Base-by-base conservation (phyloP, 306 rosid species). In the Cucumis melo region DNA sequence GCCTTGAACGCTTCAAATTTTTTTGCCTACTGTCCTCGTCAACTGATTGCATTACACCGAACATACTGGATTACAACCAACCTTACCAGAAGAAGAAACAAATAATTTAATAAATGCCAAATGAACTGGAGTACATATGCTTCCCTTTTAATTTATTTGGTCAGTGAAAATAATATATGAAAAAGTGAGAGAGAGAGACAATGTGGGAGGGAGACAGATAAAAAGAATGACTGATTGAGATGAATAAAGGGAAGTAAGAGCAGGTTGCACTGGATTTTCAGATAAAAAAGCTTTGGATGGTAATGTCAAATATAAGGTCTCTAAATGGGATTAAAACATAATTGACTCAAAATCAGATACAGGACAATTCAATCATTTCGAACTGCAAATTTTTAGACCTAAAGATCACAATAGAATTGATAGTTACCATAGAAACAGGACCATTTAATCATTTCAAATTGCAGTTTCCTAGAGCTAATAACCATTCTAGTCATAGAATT, bases 31-130 rank as follows among this genome's bases (percentile, higher is more conserved):
- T 70, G 53, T 89, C 81, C 78, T 81, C 89, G 76, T 85, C 86
- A 90, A 83, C 84, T 86, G 89, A 85, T 94, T 86, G 93, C 92
- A 90, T 90, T 85, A 94, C 91, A 75, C 74, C 66, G 76, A 80
- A 62, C 66, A 75, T 57, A 67, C 53, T 29, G 82, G 67, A 79
- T 54, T 23, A 80, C 85, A 48, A 46, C 62, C 75, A 59, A 57
- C 81, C 70, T 79, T 82, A 82, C 72, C 44, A 79, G 23, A 20
- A 36, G 78, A 82, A 24, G 10, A 19, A 29, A 38, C 53, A 66
- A 29, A 46, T 10, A 39, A 17, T 44, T 48, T 16, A 44, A 42
- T 12, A 70, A 21, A 46, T 44, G 74, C 36, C 53, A 66, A 3
- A 39, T 41, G 73, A 3, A 38, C 53, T 66, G 32, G 2, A 38